A percentile compares a stretch with the other conserved stretches of the same genome.
Evolutionary conservation across 805 yeast species (phyloP).

Genomic region (Schwanniomyces polymorphus): DNA sequence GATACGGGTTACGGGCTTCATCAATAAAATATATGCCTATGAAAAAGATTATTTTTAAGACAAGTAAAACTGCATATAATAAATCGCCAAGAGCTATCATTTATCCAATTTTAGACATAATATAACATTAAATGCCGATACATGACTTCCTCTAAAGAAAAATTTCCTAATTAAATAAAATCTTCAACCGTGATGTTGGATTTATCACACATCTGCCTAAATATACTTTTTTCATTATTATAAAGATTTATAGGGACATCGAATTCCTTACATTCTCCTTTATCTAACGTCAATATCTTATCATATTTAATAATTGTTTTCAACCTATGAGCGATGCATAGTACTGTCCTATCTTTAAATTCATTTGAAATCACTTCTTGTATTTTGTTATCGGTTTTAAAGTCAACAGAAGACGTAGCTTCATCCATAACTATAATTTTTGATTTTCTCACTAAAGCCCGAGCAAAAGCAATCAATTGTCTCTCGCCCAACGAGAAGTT

Average conservation of each 20-base stretch:
- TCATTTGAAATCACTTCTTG: conserved; percentile 32
- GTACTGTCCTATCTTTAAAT: conserved; percentile 32
- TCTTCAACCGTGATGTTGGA: conserved; percentile 30
- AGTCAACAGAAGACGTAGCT: conserved; percentile 41
- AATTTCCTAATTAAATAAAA: conserved; percentile 10
- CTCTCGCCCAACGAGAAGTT: conserved; percentile 41
- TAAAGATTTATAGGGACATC: conserved; percentile 34
- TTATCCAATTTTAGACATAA: background rate
- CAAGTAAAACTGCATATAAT: background rate
- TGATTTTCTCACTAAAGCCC: conserved; percentile 36
- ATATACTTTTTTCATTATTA: conserved; percentile 23
- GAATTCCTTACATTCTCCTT: conserved; percentile 31
- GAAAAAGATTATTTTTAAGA: background rate
- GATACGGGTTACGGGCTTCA: background rate
- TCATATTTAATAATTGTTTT: conserved; percentile 37
- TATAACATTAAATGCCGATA: no score
- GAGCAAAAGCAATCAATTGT: conserved; percentile 37
- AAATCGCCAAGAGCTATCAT: background rate
- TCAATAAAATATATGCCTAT: background rate
- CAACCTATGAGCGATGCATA: conserved; percentile 41
- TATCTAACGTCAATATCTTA: conserved; percentile 33
- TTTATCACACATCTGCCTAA: conserved; percentile 37
- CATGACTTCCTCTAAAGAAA: no score
- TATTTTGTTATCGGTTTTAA: conserved; percentile 37
- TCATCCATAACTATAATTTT: conserved; percentile 39